Percentiles rank a stretch among this genome's conserved stretches.
Conservation (phyloP, 2,329 filamentous ascomycete genomes). For the Talaromyces sp. region DNA sequence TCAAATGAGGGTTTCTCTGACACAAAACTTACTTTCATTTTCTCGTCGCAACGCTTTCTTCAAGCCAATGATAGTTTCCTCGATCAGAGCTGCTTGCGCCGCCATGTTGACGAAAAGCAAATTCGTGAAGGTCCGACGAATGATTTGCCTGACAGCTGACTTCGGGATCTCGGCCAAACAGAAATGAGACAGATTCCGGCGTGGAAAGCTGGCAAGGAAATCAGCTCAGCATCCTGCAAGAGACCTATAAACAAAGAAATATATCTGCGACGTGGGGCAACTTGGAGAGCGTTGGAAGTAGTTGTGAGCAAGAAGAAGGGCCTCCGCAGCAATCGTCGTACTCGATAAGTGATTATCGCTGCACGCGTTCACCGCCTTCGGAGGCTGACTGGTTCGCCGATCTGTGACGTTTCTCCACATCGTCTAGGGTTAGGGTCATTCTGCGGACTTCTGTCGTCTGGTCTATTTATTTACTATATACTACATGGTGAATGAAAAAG, state of each 20-base stretch:
- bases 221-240: background rate
- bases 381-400: conserved; percentile 11
- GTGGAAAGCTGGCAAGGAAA: background rate
- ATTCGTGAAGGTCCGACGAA: background rate
- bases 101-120: conserved; percentile 34
- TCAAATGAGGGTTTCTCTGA: conserved; percentile 17
- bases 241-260: background rate
- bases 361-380: conserved; percentile 20
- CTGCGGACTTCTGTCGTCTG: background rate
- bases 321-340: background rate
- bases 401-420: conserved; percentile 8
- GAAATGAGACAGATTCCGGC: background rate
- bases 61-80: conserved; percentile 54
- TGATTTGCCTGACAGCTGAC: background rate
- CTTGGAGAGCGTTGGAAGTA: background rate
- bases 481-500: background rate
- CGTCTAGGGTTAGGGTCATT: background rate
- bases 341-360: conserved; percentile 11
- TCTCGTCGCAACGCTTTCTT: conserved; percentile 51
- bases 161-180: background rate
- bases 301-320: background rate
- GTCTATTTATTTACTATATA: too few species aligned
- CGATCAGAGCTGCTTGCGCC: conserved; percentile 44
- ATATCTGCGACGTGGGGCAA: background rate
- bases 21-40: conserved; percentile 38